Evolutionary conservation across 23 red algal genomes (phyloP).

Genomic region (Gracilaria vermiculophylla): DNA sequence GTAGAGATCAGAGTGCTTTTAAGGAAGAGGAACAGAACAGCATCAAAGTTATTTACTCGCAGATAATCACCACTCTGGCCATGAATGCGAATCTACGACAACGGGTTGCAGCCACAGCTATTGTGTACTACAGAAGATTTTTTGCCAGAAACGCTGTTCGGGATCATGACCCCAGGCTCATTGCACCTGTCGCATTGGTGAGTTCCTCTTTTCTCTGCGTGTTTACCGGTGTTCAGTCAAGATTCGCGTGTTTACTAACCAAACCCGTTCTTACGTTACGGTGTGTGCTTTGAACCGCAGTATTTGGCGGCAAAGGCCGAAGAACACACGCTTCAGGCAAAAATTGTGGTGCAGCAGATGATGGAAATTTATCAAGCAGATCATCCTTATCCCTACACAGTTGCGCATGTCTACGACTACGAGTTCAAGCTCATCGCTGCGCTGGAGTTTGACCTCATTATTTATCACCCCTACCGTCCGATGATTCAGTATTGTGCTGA

Average conservation of each 20-base stretch:
- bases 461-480: conserved; percentile 73
- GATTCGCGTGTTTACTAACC: background rate
- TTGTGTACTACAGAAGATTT: conserved; percentile 78
- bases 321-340: conserved; percentile 75
- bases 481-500: conserved; percentile 67
- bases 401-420: conserved; percentile 66
- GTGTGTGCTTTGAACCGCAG: background rate
- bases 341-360: conserved; percentile 70
- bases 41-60: conserved; percentile 71
- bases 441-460: conserved; percentile 81
- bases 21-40: conserved; percentile 58
- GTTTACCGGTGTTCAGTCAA: too few relatives aligned
- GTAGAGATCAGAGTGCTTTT: conserved; percentile 32
- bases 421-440: conserved; percentile 78
- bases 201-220: background rate
- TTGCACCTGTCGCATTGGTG: conserved; percentile 81
- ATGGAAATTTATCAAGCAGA: conserved; percentile 47
- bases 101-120: conserved; percentile 74
- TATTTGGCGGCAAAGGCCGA: conserved; percentile 81
- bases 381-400: conserved; percentile 75
- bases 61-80: conserved; percentile 47
- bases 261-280: too few relatives aligned
- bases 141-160: conserved; percentile 46
- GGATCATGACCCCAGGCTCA: conserved; percentile 73
- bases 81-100: conserved; percentile 73